These are phyloP conservation scores for Chenopodium suecicum DNA, from an alignment of 148 eudicot species.

Conservation along the genomic window DNA sequence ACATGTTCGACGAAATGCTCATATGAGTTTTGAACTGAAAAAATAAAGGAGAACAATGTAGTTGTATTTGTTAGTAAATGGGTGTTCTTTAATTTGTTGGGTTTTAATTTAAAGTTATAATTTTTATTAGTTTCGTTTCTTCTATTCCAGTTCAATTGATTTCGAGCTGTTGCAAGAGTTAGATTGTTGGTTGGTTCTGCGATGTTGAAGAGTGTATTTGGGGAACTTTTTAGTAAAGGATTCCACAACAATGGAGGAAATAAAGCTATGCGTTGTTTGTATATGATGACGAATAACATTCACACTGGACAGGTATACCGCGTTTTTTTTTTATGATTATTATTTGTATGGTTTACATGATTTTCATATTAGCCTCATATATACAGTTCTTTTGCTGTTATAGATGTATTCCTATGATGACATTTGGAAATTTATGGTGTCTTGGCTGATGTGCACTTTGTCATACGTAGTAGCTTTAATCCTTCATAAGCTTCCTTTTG, in stretches of 20 bases:
- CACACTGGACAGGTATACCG: slow-evolving; percentile 53
- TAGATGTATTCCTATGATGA: background rate
- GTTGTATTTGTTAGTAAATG: background rate
- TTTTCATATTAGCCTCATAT: background rate
- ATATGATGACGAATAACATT: slow-evolving; percentile 32
- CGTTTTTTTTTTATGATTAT: too few species aligned
- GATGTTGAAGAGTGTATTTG: slow-evolving; percentile 46
- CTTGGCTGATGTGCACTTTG: background rate
- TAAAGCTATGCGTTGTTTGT: slow-evolving; percentile 32
- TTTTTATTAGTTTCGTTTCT: background rate
- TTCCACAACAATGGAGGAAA: slow-evolving; percentile 29
- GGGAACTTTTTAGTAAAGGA: slow-evolving; percentile 34
- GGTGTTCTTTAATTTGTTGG: background rate
- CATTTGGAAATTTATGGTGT: background rate
- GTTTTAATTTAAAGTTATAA: background rate
- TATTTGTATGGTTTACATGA: too few species aligned
- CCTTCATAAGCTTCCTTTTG: background rate
- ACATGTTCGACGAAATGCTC: slow-evolving; percentile 29
- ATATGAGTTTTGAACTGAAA: too few species aligned
- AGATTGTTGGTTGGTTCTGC: background rate
- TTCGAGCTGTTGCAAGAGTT: slow-evolving; percentile 8
- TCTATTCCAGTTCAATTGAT: slow-evolving; percentile 1
- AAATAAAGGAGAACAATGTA: background rate
- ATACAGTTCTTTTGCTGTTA: background rate
- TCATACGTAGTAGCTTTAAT: background rate